Conservation (phyloP, 73 alveolate species). For the Blepharisma japonicum region DNA sequence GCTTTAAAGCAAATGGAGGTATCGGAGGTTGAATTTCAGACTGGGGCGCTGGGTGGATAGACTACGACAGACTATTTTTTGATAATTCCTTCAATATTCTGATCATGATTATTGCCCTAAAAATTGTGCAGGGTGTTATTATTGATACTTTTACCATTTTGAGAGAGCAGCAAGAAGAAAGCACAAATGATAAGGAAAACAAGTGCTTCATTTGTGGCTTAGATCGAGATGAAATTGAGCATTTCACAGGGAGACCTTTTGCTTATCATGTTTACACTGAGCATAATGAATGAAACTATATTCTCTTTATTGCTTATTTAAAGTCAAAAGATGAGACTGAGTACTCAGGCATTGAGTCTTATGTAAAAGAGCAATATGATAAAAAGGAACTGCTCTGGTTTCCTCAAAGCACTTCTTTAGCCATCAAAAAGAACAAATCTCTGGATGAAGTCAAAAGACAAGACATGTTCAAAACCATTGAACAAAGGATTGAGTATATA, state of each 20-base stretch:
- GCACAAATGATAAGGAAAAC: slow-evolving; percentile 63
- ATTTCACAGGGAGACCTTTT: not conserved
- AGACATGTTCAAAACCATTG: no score
- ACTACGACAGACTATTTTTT: slow-evolving; percentile 61
- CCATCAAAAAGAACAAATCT: no score
- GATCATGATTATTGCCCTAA: slow-evolving; percentile 75
- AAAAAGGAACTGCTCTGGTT: slow-evolving; percentile 84
- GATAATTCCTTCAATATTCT: slow-evolving; percentile 83
- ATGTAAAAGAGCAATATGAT: slow-evolving; percentile 74
- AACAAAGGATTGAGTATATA: no score
- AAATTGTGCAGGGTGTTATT: slow-evolving; percentile 90
- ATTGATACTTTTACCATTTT: slow-evolving; percentile 93
- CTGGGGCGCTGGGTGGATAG: slow-evolving; percentile 1
- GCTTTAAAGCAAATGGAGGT: slow-evolving; percentile 95
- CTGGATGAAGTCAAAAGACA: no score
- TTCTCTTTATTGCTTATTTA: slow-evolving; percentile 84
- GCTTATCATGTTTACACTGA: slow-evolving; percentile 68
- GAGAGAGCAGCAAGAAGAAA: slow-evolving; percentile 72
- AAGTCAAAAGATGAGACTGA: slow-evolving; percentile 87
- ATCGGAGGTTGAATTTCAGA: slow-evolving; percentile 74
- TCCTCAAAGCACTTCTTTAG: slow-evolving; percentile 40
- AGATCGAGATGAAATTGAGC: slow-evolving; percentile 46
- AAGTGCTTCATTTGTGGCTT: slow-evolving; percentile 81
- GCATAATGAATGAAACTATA: slow-evolving; percentile 88
- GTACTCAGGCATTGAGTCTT: slow-evolving; percentile 92